Evolutionary conservation across 2,329 filamentous ascomycete genomes (phyloP).

Genomic region (Colletotrichum sp.): DNA sequence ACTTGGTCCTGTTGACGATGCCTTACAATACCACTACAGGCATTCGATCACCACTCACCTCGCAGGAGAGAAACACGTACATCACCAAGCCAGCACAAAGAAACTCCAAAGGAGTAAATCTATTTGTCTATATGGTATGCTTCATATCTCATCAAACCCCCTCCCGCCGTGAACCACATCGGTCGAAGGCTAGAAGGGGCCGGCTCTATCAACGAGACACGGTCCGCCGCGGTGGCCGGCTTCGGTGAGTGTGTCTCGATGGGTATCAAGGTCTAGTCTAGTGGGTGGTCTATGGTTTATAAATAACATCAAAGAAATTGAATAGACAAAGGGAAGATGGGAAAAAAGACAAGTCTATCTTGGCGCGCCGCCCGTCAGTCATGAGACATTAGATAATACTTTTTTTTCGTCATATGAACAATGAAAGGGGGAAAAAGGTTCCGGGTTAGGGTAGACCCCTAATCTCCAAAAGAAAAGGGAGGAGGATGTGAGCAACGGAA

Average conservation of each 20-base stretch:
- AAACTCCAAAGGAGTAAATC: neutral
- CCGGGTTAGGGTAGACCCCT: accelerated
- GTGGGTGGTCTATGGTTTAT: neutral
- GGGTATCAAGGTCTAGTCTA: slow-evolving; percentile 7
- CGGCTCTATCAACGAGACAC: neutral
- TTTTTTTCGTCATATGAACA: neutral
- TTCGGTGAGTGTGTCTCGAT: neutral
- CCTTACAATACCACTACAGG: neutral
- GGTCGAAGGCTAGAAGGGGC: neutral
- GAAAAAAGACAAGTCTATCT: neutral
- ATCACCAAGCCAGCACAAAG: neutral
- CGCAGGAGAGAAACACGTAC: neutral
- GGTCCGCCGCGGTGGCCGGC: neutral
- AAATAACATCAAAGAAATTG: neutral
- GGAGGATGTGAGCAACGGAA: neutral
- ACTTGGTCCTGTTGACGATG: neutral
- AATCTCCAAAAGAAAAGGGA: neutral
- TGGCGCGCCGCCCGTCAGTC: neutral
- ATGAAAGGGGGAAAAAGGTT: neutral
- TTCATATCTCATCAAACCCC: neutral
- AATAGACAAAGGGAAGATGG: neutral
- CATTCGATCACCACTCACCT: too few species aligned
- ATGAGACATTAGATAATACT: neutral
- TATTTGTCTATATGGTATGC: neutral
- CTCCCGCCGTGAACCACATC: neutral